These are phyloP conservation scores for Fagus sylvatica DNA, from an alignment of 306 rosid genomes.

Conservation along the genomic window DNA sequence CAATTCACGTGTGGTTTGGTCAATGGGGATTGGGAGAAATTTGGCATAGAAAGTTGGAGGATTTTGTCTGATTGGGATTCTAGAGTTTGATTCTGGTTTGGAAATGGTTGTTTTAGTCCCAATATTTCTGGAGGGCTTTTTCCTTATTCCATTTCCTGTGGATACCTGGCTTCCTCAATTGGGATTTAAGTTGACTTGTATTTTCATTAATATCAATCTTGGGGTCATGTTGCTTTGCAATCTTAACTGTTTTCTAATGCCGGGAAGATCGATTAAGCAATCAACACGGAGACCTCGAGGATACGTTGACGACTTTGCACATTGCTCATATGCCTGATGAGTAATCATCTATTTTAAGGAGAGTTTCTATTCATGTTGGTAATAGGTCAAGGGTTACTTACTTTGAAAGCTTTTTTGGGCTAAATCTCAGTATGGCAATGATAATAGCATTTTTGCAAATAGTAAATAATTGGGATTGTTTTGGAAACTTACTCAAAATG, in stretches of 20 bases:
- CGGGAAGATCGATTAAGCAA: neutral
- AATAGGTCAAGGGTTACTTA: neutral
- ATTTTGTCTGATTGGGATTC: conserved; percentile 14
- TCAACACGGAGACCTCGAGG: neutral
- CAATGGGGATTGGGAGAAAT: conserved; percentile 19
- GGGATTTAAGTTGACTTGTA: conserved; percentile 12
- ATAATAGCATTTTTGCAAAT: neutral
- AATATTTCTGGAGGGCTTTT: conserved; percentile 9
- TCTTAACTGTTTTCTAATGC: conserved; percentile 2
- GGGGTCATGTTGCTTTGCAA: conserved; percentile 15
- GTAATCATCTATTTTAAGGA: neutral
- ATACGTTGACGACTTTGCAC: neutral
- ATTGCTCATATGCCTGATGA: neutral
- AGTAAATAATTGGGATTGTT: neutral
- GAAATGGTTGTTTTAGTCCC: conserved; percentile 9
- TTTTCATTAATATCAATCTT: conserved; percentile 20
- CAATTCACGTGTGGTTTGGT: conserved; percentile 18
- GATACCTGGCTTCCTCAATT: conserved; percentile 24
- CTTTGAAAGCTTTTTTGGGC: neutral
- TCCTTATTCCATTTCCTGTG: conserved; percentile 20
- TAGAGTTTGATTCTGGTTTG: conserved; percentile 21
- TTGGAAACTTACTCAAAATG: neutral
- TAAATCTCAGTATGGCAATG: neutral
- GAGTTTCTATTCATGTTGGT: neutral
- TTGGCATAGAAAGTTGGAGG: conserved; percentile 1